Evolutionary conservation across 352 stramenopile genomes (phyloP), one percentile per base, ranked within the genome.

Genomic region (Globisporangium acanthophoron): DNA sequence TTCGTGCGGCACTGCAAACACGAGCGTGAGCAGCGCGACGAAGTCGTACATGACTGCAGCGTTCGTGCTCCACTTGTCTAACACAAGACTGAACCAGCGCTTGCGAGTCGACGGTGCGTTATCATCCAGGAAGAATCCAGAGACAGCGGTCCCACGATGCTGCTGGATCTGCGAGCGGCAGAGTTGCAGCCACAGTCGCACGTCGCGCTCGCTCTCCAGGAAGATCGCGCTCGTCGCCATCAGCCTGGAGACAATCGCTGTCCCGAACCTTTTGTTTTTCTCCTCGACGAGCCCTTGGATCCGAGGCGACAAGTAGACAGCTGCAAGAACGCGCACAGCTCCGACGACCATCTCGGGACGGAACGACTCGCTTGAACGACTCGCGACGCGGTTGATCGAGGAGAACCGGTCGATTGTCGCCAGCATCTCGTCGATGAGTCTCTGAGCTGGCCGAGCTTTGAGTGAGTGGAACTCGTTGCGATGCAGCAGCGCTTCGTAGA

Each of bases 381-480:
- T 60, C n/a, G n/a, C 18, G 44, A 4, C 29, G 12, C 8, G 46
- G 16, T 43, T 54, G 33, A 24, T 20, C 6, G 27, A 9, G 5
- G 7, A 15, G 51, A 66, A 69, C 5, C 54, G 56, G 40, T 65
- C 67, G 40, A 71, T 41, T 3, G 58, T 46, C 21, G 58, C 40
- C 16, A 74, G 50, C 50, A 74, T 51, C 37, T 74, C 67, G 3
- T 57, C 21, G 5, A 71, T 58, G 11, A 70, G 52, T 11, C 33
- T 35, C 54, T 55, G 48, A 13, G 48, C 18, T 12, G 58, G 48
- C 15, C 5, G 39, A 3, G 37, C 62, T 18, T 52, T 41, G 7
- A 69, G 13, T 21, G 64, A 41, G n/a, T 78, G 69, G 29, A 75
- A 56, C 61, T 84, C 74, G 40, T 73, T 62, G 18, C 45, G 56